Percentiles rank a stretch among this genome's conserved stretches.
Conservation (phyloP, 306 rosid species). For the Vicia sativa region DNA sequence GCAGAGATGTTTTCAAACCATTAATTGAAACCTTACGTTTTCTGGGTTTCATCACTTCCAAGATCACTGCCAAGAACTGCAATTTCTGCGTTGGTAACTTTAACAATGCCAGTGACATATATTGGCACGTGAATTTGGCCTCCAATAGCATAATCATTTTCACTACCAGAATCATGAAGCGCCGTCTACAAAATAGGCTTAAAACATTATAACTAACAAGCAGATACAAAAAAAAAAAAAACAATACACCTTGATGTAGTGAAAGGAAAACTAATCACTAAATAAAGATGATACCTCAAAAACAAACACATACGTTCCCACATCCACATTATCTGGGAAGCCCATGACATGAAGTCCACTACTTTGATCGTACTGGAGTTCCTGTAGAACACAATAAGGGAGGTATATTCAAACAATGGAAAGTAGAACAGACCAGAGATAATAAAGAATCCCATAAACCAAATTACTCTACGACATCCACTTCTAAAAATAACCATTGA, state of each 20-base stretch:
- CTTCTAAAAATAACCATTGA: conserved; percentile 30
- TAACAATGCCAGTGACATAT: conserved; percentile 70
- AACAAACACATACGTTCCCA: conserved; percentile 71
- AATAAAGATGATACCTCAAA: conserved; percentile 70
- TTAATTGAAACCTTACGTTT: conserved; percentile 60
- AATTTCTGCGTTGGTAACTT: conserved; percentile 73
- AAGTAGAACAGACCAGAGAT: conserved; percentile 25
- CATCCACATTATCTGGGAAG: conserved; percentile 64
- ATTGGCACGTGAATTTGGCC: conserved; percentile 77
- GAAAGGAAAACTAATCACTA: conserved; percentile 25
- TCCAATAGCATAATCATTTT: conserved; percentile 71
- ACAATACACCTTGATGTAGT: conserved; percentile 30
- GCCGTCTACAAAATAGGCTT: conserved; percentile 52
- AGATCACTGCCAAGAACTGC: conserved; percentile 85
- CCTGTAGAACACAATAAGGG: conserved; percentile 52
- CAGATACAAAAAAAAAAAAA: conserved; percentile 12
- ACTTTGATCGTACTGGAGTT: conserved; percentile 72
- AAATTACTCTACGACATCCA: conserved; percentile 21
- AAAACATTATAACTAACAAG: conserved; percentile 32
- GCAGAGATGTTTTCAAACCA: conserved; percentile 14
- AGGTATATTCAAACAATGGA: conserved; percentile 28
- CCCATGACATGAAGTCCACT: conserved; percentile 68
- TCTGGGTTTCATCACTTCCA: conserved; percentile 80
- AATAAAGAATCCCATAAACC: conserved; percentile 11
- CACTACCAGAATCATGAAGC: conserved; percentile 60